phyloP scores from a whole-genome alignment of 139 green algal species.

The Deuterostichococcus epilithicus region DNA sequence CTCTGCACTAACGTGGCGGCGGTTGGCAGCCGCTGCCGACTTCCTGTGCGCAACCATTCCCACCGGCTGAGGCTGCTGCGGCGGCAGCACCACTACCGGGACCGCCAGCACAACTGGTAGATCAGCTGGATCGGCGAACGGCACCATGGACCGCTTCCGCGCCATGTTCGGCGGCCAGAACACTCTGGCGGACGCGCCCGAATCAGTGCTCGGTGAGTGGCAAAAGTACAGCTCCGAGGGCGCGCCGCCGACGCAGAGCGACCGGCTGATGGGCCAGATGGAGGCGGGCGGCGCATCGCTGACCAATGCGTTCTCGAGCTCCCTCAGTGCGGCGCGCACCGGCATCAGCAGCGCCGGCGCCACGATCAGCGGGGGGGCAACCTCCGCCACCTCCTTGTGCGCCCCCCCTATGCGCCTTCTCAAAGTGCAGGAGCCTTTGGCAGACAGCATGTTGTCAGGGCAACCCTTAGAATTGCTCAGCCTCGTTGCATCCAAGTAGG shows the following conservation, averaged over 20 bases:
- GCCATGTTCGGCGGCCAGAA: not conserved
- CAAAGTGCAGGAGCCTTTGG: too few species aligned
- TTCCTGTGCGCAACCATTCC: too few species aligned
- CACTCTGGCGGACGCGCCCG: not conserved
- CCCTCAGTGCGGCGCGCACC: not conserved
- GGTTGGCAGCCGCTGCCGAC: too few species aligned
- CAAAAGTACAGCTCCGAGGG: not conserved
- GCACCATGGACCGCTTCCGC: not conserved
- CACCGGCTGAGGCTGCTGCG: too few species aligned
- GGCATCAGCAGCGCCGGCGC: not conserved
- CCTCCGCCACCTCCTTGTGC: not conserved
- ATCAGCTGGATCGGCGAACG: not conserved
- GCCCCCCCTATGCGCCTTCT: too few species aligned
- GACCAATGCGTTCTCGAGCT: not conserved
- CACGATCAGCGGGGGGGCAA: not conserved
- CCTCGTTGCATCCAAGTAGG: too few species aligned
- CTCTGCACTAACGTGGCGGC: too few species aligned
- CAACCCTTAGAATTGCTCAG: too few species aligned
- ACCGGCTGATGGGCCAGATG: not conserved
- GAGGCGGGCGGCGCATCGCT: not conserved
- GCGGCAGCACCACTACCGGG: too few species aligned
- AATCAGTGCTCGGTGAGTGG: not conserved
- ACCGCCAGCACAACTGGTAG: too few species aligned
- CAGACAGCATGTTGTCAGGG: too few species aligned
- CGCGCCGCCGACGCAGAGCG: not conserved